Conservation (phyloP, 345 rosid genomes). For the Adansonia digitata region DNA sequence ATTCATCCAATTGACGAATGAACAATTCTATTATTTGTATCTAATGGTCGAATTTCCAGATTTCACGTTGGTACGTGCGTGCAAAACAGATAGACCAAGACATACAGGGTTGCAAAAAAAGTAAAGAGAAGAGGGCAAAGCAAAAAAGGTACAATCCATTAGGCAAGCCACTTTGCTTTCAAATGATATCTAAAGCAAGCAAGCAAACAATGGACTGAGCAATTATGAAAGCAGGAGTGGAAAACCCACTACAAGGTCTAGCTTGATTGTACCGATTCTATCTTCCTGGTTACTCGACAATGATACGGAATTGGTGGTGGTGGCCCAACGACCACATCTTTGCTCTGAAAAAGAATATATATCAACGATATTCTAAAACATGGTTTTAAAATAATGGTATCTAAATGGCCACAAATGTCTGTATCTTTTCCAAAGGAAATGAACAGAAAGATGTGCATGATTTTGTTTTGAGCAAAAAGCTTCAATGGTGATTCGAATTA, state of each 20-base stretch:
- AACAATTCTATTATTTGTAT: too few relatives aligned
- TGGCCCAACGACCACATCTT: not conserved
- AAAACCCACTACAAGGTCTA: not conserved
- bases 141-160: not conserved
- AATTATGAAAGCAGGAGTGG: not conserved
- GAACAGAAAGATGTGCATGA: not conserved
- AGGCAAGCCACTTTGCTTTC: not conserved
- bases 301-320: not conserved
- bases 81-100: not conserved
- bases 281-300: not conserved
- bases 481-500: not conserved
- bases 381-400: not conserved
- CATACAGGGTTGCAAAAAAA: not conserved
- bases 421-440: not conserved
- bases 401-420: not conserved
- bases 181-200: not conserved
- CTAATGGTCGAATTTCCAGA: too few relatives aligned
- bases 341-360: not conserved
- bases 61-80: too few relatives aligned
- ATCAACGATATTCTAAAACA: not conserved
- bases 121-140: not conserved
- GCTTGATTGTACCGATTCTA: not conserved
- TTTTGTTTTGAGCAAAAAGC: not conserved
- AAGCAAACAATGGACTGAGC: not conserved
- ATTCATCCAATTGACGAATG: too few relatives aligned